Evolutionary conservation across 2,329 filamentous ascomycete genomes (phyloP), one percentile per base, ranked within the genome.

Genomic region (Chaetomium globosum): DNA sequence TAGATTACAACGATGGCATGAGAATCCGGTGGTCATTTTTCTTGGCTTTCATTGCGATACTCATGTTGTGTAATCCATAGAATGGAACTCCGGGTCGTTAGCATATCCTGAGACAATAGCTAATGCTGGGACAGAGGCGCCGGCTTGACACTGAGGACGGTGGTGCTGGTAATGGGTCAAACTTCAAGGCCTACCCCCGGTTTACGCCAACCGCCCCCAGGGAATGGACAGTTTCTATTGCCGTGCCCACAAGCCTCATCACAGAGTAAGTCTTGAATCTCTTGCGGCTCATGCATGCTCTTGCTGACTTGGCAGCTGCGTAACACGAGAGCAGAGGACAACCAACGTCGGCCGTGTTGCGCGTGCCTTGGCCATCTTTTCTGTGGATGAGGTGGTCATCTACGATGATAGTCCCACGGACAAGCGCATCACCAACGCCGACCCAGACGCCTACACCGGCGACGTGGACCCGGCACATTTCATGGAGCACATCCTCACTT

Each of bases 361-460:
- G 6, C 90, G 92, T 61, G 91, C 91, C 39, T 84, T 92, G 59
- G 89, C 91, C 67, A 89, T 96, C 68, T 96, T 95, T 78, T 89
- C 86, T 73, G 84, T 96, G 70, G 92, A 96, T 74, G 92, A 96
- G 78, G 83, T 96, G 33, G 83, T 96, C 59, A 80, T 96, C 62
- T 96, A 90, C 76, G 87, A 94, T 73, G 92, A 96, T 77, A 82
- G 81, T 43, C 82, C 82, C 2, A 58, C 72, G 7, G 77, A 81
- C 16, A 73, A 80, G 36, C 82, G 83, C 36, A 78, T 80, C 33
- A 75, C 76, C 23, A 77, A 77, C 62, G 80, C 83, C 59, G 83
- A 87, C 70, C 80, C 81, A 59, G 76, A 81, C 56, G 76, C 80
- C 72, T 83, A 87, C 78, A 92, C 89, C 0, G 90, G 88, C 68